Evolutionary conservation across 148 eudicot species (phyloP).

Genomic region (Selenicereus undatus): DNA sequence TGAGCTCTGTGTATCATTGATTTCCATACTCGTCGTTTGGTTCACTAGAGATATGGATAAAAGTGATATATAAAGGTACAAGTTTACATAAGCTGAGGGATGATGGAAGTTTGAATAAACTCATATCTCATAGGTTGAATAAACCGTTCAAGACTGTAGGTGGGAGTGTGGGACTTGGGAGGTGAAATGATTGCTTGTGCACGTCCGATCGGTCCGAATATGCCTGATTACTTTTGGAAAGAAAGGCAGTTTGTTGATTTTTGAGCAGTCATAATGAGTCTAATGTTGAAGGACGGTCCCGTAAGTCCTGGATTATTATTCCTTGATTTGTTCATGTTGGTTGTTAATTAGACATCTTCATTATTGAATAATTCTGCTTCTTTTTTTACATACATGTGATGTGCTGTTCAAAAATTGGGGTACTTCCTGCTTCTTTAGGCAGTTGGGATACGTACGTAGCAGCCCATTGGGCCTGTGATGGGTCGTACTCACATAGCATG

Average conservation of each 20-base stretch:
- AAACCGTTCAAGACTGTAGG: not conserved
- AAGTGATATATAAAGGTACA: not conserved
- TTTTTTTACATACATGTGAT: too few relatives aligned
- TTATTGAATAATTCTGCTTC: slow-evolving; percentile 7
- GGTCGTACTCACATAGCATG: not conserved
- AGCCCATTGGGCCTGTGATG: not conserved
- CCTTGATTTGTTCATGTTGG: slow-evolving; percentile 19
- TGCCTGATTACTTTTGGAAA: slow-evolving; percentile 2
- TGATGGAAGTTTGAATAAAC: too few relatives aligned
- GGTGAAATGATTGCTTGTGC: slow-evolving; percentile 11
- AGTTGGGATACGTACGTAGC: not conserved
- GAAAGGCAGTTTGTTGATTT: slow-evolving; percentile 3
- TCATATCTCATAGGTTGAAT: too few relatives aligned
- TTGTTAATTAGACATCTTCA: slow-evolving; percentile 23
- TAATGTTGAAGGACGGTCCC: slow-evolving; percentile 11
- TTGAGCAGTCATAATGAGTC: not conserved
- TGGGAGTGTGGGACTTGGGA: not conserved
- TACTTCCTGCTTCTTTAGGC: not conserved
- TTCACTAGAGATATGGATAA: too few relatives aligned
- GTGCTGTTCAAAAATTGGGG: too few relatives aligned
- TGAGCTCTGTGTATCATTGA: too few relatives aligned
- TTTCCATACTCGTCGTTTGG: too few relatives aligned
- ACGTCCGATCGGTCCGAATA: slow-evolving; percentile 10
- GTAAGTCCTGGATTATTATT: slow-evolving; percentile 16
- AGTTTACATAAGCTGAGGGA: too few relatives aligned